These are phyloP conservation scores for Globisporangium cylindrosporum DNA, from an alignment of 352 stramenopile species.

Conservation along the genomic window DNA sequence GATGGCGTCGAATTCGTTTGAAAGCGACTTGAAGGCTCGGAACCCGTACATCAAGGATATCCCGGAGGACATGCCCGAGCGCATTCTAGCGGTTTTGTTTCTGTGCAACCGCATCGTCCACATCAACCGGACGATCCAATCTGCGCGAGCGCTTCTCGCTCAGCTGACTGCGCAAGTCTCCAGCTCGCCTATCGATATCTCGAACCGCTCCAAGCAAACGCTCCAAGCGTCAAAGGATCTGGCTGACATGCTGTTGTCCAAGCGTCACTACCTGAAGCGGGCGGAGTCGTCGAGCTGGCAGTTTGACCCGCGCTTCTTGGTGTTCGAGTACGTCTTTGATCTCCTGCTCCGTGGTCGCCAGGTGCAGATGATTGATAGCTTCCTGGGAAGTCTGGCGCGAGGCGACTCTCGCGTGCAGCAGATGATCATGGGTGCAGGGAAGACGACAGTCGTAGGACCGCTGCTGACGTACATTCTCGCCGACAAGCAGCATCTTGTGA, in stretches of 20 bases:
- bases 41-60: conserved; percentile 61
- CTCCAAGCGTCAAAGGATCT: conserved; percentile 82
- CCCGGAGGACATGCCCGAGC: conserved; percentile 34
- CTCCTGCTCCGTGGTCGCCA: conserved; percentile 97
- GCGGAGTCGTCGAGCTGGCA: conserved; percentile 41
- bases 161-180: conserved; percentile 19
- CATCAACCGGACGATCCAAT: conserved; percentile 71
- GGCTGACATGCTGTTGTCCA: conserved; percentile 67
- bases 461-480: conserved; percentile 97
- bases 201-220: conserved; percentile 56
- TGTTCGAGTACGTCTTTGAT: conserved; percentile 99
- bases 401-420: conserved; percentile 88
- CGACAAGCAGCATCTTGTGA: conserved; percentile 94
- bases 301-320: conserved; percentile 97
- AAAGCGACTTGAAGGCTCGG: conserved; percentile 50
- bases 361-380: conserved; percentile 99
- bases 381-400: conserved; percentile 87
- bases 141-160: conserved; percentile 32
- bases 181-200: background rate
- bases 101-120: conserved; percentile 83
- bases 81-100: conserved; percentile 61
- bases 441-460: conserved; percentile 99
- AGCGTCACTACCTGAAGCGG: conserved; percentile 63
- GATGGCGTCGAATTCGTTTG: conserved; percentile 56
- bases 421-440: conserved; percentile 99